These are phyloP conservation scores for Tricholoma sp. DNA, from an alignment of 768 basidiomycete genomes.

Conservation along the genomic window DNA sequence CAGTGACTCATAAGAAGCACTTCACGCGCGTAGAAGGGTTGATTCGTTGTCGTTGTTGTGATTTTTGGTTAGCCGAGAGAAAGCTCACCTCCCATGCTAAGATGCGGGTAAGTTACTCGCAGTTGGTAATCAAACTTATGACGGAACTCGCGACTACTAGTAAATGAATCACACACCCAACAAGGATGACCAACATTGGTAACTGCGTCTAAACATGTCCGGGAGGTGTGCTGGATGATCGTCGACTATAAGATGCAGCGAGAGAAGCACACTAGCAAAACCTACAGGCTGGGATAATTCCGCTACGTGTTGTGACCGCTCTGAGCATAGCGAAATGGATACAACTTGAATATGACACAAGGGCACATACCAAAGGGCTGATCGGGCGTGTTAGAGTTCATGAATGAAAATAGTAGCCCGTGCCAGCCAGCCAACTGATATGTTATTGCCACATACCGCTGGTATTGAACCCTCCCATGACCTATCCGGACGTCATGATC, in stretches of 20 bases:
- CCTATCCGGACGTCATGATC: no score
- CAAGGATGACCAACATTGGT: slow-evolving; percentile 46
- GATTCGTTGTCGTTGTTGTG: neutral
- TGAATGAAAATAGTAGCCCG: no score
- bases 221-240: slow-evolving; percentile 33
- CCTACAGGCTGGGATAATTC: slow-evolving; percentile 40
- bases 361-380: slow-evolving; percentile 30
- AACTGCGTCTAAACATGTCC: slow-evolving; percentile 46
- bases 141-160: neutral
- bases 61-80: neutral
- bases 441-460: no score
- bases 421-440: no score
- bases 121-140: no score
- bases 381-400: no score
- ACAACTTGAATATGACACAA: slow-evolving; percentile 32
- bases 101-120: no score
- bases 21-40: slow-evolving; percentile 7
- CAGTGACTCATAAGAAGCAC: slow-evolving; percentile 22
- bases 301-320: slow-evolving; percentile 19
- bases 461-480: no score
- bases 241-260: neutral
- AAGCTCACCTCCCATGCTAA: slow-evolving; percentile 31
- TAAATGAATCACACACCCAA: slow-evolving; percentile 24
- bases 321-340: neutral
- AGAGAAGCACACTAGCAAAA: neutral